Base-by-base conservation (phyloP, 176 grass and related monocot genomes). In the Carex myosuroides region DNA sequence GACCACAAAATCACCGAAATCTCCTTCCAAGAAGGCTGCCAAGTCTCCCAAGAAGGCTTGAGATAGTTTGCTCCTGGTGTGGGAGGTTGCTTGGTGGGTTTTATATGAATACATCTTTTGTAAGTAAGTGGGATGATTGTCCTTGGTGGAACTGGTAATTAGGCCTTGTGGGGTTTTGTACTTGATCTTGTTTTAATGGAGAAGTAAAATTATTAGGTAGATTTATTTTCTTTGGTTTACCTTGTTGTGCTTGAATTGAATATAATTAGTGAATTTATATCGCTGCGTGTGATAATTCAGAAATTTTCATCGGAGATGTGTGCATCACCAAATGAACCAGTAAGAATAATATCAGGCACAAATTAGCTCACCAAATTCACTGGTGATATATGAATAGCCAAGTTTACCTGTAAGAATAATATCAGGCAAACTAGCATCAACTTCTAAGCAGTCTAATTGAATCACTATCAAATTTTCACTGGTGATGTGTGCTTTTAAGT, bases 1-100 rank as follows among this genome's bases (percentile, higher is more conserved):
- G 86, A 11, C 72, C 17, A 52, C 72, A 6, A 80, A 79, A 57
- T 41, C 37, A 6, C 69, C 69, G 0, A 73, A 75, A 52, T 79
- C 79, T 18, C 78, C 67, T 29, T 57, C 82, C 64, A 84, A 84
- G 17, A 70, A 70, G 65, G 5, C 7, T 0, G 1, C 55, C 13
- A 85, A 85, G 53, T 70, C 84, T 65, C 71, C 84, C 16, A 85
- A 85, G 24, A 85, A 78, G 24, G 56, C 16, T 18, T 79, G 32
- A 57, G 9, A n/a, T 59, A 59, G 7, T 59, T 79, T 60, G 4
- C 3, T n/a, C 3, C 0, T 18, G 64, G 6, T 37, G 1, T 2
- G 7, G 24, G 37, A 37, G 32, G 64, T 14, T 35, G 30, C 4
- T 67, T 67, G 16, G 32, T 32, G 22, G 22, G 2, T 24, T 64